Conservation (phyloP, 129 eudicot species). For the Apium graveolens region DNA sequence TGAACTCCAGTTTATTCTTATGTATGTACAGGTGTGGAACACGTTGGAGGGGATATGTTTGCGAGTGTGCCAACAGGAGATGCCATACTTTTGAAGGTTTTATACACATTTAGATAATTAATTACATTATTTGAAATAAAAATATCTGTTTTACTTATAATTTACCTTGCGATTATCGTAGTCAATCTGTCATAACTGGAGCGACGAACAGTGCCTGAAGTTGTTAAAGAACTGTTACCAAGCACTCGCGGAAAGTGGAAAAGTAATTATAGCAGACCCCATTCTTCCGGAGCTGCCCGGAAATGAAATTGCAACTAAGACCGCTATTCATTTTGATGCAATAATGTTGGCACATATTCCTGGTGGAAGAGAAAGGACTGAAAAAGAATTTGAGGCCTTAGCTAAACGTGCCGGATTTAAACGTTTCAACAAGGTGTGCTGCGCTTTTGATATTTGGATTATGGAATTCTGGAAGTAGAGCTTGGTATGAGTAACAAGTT, state of each 20-base stretch:
- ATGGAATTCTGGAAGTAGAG: too few species aligned
- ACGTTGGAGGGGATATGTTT: constrained; percentile 47
- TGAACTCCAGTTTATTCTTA: too few species aligned
- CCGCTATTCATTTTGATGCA: neutral
- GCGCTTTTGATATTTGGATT: too few species aligned
- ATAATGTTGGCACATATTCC: too few species aligned
- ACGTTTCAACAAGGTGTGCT: too few species aligned
- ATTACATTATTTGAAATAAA: too few species aligned
- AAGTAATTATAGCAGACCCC: neutral
- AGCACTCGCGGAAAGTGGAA: neutral
- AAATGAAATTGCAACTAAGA: neutral
- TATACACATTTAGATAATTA: neutral
- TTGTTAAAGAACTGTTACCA: neutral
- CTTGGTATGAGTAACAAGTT: too few species aligned
- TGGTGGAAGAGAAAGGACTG: too few species aligned
- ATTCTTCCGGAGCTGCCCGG: neutral
- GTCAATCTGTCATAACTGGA: neutral
- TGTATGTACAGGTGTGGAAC: constrained; percentile 47
- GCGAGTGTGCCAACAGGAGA: constrained; percentile 34
- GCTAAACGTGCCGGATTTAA: too few species aligned
- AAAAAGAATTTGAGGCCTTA: too few species aligned
- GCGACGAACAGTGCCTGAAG: too few species aligned
- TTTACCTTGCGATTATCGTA: neutral
- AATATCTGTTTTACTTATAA: neutral
- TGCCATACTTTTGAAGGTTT: constrained; percentile 78